Percentiles rank a stretch among this genome's conserved stretches.
Conservation (phyloP, 192 early-diverging fungal genomes). For the Coemansia sp. region DNA sequence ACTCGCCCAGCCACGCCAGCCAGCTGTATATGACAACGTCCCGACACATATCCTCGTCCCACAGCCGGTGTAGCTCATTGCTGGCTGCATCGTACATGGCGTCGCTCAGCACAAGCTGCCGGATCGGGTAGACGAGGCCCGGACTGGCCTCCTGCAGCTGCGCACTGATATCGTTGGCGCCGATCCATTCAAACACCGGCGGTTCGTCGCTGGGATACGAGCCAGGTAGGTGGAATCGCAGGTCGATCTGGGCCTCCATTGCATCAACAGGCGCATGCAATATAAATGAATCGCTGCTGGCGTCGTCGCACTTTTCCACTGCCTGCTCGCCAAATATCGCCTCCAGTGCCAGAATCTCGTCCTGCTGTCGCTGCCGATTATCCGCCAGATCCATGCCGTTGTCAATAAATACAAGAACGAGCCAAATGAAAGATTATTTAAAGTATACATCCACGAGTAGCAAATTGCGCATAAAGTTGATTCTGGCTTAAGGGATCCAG, state of each 20-base stretch:
- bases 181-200: conserved; percentile 47
- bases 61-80: conserved; percentile 17
- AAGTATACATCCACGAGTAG: too few species aligned
- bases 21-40: conserved; percentile 50
- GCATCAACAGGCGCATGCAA: conserved; percentile 32
- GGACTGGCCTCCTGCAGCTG: background rate
- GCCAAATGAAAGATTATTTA: too few species aligned
- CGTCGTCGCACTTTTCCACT: conserved; percentile 9
- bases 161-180: conserved; percentile 19
- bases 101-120: conserved; percentile 27
- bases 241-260: conserved; percentile 21
- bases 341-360: conserved; percentile 48
- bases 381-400: conserved; percentile 31
- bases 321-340: conserved; percentile 49
- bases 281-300: conserved; percentile 12
- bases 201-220: conserved; percentile 44
- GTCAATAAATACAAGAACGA: too few species aligned
- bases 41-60: conserved; percentile 30
- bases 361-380: conserved; percentile 45
- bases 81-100: conserved; percentile 20
- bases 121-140: conserved; percentile 24
- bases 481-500: too few species aligned
- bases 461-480: too few species aligned
- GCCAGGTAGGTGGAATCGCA: conserved; percentile 41
- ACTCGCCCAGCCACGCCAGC: conserved; percentile 36